Percentiles rank a stretch among this genome's conserved stretches.
phyloP scores from a whole-genome alignment of 371 early-diverging fungal genomes.

The Syncephalastrum monosporum region DNA sequence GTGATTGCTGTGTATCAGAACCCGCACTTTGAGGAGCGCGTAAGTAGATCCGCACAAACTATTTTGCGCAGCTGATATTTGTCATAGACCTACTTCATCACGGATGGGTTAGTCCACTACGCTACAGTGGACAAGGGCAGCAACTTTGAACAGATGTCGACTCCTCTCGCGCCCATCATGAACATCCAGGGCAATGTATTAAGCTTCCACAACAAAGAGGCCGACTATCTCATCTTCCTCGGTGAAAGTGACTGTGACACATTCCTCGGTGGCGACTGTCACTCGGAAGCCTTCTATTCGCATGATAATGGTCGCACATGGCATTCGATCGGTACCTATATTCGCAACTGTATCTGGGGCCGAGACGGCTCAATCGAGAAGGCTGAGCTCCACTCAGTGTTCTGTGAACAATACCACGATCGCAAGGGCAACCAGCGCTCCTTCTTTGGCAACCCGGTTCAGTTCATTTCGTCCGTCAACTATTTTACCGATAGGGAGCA shows the following conservation, averaged over 20 bases:
- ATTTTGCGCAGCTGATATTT: neutral
- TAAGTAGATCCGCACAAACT: slow-evolving; percentile 12
- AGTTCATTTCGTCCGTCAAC: slow-evolving; percentile 55
- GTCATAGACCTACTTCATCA: slow-evolving; percentile 69
- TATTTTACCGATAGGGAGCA: slow-evolving; percentile 52
- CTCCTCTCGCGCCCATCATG: slow-evolving; percentile 56
- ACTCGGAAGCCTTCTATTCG: slow-evolving; percentile 71
- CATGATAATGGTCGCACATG: slow-evolving; percentile 74
- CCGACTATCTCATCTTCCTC: slow-evolving; percentile 75
- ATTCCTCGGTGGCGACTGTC: slow-evolving; percentile 49
- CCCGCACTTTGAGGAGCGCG: slow-evolving; percentile 64
- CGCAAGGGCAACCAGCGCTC: slow-evolving; percentile 60
- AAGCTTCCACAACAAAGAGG: slow-evolving; percentile 79
- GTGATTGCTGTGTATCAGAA: slow-evolving; percentile 66
- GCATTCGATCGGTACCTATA: slow-evolving; percentile 69
- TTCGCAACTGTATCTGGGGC: slow-evolving; percentile 78
- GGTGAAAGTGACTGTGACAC: slow-evolving; percentile 62
- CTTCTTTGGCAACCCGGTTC: slow-evolving; percentile 42
- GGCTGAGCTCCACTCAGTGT: slow-evolving; percentile 53
- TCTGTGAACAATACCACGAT: slow-evolving; percentile 68
- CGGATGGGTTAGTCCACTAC: slow-evolving; percentile 53
- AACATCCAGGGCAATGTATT: slow-evolving; percentile 57
- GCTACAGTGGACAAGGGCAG: slow-evolving; percentile 73
- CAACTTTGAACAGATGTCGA: slow-evolving; percentile 54
- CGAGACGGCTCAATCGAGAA: slow-evolving; percentile 57